Conservation (phyloP, 2,329 filamentous ascomycete genomes). For the Stachybotrys echinatus region DNA sequence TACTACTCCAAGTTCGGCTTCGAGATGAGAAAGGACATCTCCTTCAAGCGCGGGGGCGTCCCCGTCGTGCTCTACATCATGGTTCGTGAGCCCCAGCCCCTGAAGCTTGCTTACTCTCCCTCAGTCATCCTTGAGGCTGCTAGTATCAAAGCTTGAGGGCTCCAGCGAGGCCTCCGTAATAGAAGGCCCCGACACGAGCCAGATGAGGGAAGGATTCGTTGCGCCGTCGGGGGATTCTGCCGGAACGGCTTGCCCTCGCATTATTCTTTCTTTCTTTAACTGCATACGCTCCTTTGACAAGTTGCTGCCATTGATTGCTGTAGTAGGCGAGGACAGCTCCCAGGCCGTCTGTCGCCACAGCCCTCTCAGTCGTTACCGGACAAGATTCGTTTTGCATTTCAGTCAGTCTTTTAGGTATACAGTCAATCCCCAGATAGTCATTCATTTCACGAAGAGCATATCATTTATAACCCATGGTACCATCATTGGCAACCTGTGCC, state of each 20-base stretch:
- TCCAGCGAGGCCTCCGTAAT: not conserved
- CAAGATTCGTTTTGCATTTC: no score
- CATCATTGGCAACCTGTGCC: not conserved
- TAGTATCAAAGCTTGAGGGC: constrained; percentile 2
- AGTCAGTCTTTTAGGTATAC: no score
- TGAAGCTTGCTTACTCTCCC: constrained; percentile 17
- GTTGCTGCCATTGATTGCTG: no score
- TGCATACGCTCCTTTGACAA: no score
- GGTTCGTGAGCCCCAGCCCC: constrained; percentile 63
- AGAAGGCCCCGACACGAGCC: no score
- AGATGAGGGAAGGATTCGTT: no score
- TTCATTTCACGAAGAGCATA: not conserved
- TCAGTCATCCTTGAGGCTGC: constrained; percentile 2
- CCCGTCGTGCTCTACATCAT: constrained; percentile 72
- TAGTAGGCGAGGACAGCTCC: no score
- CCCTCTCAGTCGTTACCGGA: no score
- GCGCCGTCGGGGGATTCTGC: no score
- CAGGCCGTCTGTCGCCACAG: no score
- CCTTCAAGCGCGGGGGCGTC: constrained; percentile 50
- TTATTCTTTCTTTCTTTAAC: no score
- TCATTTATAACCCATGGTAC: not conserved
- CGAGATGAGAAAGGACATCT: constrained; percentile 56
- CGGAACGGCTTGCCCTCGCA: no score
- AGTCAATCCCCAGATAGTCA: not conserved
- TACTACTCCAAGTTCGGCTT: constrained; percentile 78